Evolutionary conservation across 768 basidiomycete genomes (phyloP), one percentile per base, ranked within the genome.

Genomic region (Roridomyces roridus): DNA sequence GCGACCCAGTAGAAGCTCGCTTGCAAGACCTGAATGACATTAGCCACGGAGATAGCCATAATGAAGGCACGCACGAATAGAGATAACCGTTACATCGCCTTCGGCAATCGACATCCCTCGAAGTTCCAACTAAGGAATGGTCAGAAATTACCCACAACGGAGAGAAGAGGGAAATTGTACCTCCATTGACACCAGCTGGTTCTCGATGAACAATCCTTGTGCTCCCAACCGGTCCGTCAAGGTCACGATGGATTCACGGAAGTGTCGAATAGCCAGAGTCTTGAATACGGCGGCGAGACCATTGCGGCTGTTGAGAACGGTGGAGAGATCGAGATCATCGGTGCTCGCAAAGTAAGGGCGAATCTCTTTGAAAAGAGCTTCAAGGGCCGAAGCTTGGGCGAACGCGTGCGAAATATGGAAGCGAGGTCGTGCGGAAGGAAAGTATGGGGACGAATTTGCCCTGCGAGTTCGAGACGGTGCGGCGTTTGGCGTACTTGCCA

Each of bases 81-180:
- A 71, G 1, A 76, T 49, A 1, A 63, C 74, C 2, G 72, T 58
- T n/a, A 72, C 56, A 46, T 77, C 76, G 17, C 76, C 76, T 59
- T 78, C 76, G 4, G 76, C 75, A 14, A 78, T 76, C 4, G 69
- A 64, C n/a, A 68, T 57, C 0, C 75, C 74, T 7, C 74, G 70
- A 46, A 72, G 63, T 18, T 56, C 47, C 40, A 48, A 28, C 55
- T 50, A 23, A 28, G 31, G 34, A 12, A 40, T 17, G 5, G 4
- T 29, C 31, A 29, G 10, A 28, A 56, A 14, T 18, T 1, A 12
- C 29, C 3, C 2, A 25, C 23, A 25, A 8, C n/a, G 29, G 17
- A 5, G 26, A n/a, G 15, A 17, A n/a, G 45, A 17, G 6, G 21
- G 7, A 25, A 24, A 23, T 14, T 67, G 12, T 53, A 73, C 75